Conservation (phyloP, 2,329 filamentous ascomycete species). For the Diaporthe capsici region DNA sequence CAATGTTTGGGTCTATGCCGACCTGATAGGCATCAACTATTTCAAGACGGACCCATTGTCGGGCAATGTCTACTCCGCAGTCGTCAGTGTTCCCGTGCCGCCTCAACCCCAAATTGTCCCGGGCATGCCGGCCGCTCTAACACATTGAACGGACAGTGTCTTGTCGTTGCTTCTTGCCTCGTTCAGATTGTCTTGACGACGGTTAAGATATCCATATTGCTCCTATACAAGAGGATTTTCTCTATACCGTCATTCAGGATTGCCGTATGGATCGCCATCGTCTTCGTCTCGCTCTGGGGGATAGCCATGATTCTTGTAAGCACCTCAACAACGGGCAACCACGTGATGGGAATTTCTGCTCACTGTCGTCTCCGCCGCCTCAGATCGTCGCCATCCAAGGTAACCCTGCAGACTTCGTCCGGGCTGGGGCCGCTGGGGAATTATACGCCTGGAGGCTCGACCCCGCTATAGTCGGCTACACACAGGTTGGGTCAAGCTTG, state of each 20-base stretch:
- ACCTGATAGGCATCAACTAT: neutral
- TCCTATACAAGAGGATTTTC: slow-evolving; percentile 7
- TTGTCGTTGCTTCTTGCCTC: slow-evolving; percentile 4
- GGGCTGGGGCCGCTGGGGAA: neutral
- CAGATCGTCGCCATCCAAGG: slow-evolving; percentile 10
- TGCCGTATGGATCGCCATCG: neutral
- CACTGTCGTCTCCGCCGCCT: neutral
- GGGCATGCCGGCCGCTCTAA: neutral
- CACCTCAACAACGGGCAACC: neutral
- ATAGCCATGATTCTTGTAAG: slow-evolving; percentile 13
- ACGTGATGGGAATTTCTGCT: neutral
- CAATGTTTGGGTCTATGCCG: slow-evolving; percentile 14
- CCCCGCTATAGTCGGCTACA: neutral
- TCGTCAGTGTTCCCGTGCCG: neutral
- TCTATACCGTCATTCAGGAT: neutral
- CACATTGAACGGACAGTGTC: neutral
- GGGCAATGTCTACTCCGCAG: neutral
- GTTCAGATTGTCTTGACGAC: slow-evolving; percentile 10
- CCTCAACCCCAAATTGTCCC: neutral
- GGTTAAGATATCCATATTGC: slow-evolving; percentile 2
- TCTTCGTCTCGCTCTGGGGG: slow-evolving; percentile 9
- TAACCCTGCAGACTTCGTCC: neutral
- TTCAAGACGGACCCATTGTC: neutral
- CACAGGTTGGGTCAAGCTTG: slow-evolving; percentile 2
- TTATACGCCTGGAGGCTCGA: neutral